Base-by-base conservation (phyloP, 257 asterid species). In the Solanum clarkiae region DNA sequence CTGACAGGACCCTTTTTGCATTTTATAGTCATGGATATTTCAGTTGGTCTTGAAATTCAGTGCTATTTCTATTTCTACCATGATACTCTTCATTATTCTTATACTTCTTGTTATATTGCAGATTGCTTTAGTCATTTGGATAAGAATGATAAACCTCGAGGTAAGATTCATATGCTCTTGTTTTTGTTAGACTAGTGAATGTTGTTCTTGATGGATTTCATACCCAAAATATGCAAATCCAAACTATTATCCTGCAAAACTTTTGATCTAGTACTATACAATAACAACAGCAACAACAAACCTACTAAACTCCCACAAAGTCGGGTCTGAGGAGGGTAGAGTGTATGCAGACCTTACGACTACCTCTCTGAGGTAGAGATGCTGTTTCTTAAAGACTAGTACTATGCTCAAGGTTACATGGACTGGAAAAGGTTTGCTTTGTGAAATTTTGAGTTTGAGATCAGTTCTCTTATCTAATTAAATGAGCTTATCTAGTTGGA, bases 91-190 rank as follows among this genome's bases (percentile, higher is more conserved):
- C 86, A 74, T 22, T 80, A 66, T 86, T 40, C 84, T 71, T 55
- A 84, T 44, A 17, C 17, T 79, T 75, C 66, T 83, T 85, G 63
- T 71, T 57, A 60, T 59, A 15, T 87, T 87, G 93, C 94, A 95
- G 98, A 91, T 88, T 95, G 98, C 94, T 94, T 57, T 88, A 84
- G 96, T 63, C 97, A 94, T 88, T 77, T 92, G 91, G 90, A 92
- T 84, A 90, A 85, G 88, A 90, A 89, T 66, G 92, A 88, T 10
- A 86, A 90, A 6, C 84, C 49, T 26, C 89, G 68, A 87, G 92
- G 98, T 94, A 90, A 42, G 88, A 56, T 68, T 26, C 18, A 54
- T 72, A 79, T 24, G 7, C 26, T 75, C 62, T 29, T 0, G 54
- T 26, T 79, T 79, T 79, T 53, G 47, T 79, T 18, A 53, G 65